Evolutionary conservation across 345 rosid species (phyloP).

Genomic region (Laguncularia racemosa): DNA sequence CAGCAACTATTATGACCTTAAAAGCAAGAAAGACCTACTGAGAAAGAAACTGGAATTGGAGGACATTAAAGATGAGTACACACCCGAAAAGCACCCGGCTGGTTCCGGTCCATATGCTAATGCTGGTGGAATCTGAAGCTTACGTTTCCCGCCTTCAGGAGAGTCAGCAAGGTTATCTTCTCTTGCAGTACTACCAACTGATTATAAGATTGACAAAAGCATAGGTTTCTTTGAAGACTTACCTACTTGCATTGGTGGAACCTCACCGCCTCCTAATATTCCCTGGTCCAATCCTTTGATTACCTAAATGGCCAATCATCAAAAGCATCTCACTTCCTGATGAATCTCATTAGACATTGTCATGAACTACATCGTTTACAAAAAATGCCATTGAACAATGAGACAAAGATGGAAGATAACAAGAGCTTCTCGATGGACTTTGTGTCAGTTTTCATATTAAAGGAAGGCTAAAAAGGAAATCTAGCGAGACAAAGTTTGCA

Average conservation of each 20-base stretch:
- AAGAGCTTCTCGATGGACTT: too few species aligned
- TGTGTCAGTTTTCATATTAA: too few species aligned
- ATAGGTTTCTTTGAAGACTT: slow-evolving; percentile 12
- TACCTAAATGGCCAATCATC: slow-evolving; percentile 38
- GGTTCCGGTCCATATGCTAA: slow-evolving; percentile 97
- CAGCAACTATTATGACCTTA: not conserved
- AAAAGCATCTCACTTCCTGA: not conserved
- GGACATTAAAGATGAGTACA: slow-evolving; percentile 5
- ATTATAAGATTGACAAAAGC: not conserved
- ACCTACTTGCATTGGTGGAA: slow-evolving; percentile 88
- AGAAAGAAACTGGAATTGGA: not conserved
- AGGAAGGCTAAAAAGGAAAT: too few species aligned
- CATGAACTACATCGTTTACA: too few species aligned
- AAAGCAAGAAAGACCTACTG: not conserved
- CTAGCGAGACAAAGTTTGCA: too few species aligned
- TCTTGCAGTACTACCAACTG: slow-evolving; percentile 3
- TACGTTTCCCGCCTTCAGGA: slow-evolving; percentile 68
- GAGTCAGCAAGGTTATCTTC: not conserved
- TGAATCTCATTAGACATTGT: too few species aligned
- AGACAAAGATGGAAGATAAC: too few species aligned
- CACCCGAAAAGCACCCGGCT: slow-evolving; percentile 95
- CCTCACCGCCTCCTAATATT: slow-evolving; percentile 85
- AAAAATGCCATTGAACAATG: too few species aligned
- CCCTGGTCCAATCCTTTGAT: slow-evolving; percentile 88
- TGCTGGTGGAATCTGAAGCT: slow-evolving; percentile 79